phyloP scores from a whole-genome alignment of 176 grass and related monocot genomes.

The Ampelocalamus luodianensis region DNA sequence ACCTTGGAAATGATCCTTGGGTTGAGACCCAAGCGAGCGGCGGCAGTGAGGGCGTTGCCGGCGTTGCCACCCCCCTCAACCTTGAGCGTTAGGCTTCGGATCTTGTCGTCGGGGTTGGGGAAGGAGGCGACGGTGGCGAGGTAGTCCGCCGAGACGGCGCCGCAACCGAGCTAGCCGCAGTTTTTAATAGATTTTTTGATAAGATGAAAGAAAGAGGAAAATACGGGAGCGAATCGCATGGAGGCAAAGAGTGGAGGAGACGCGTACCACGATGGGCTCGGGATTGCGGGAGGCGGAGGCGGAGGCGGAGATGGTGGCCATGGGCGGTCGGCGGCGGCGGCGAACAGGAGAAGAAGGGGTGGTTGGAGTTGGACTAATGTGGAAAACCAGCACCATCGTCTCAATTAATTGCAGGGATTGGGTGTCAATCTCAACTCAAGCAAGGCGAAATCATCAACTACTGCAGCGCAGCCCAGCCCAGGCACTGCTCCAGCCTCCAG shows the following conservation, averaged over 20 bases:
- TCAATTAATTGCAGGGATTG: too few species aligned
- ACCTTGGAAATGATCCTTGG: conserved; percentile 88
- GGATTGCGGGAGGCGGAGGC: not conserved
- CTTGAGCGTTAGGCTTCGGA: conserved; percentile 85
- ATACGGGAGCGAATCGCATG: too few species aligned
- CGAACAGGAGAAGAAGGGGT: not conserved
- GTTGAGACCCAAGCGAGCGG: conserved; percentile 67
- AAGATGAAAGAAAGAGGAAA: too few species aligned
- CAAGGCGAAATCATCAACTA: too few species aligned
- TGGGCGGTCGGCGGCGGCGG: not conserved
- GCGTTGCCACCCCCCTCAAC: conserved; percentile 87
- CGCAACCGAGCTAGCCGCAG: conserved; percentile 56
- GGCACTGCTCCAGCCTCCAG: too few species aligned
- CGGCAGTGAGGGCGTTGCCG: conserved; percentile 86
- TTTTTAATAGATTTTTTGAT: too few species aligned
- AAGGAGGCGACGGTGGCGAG: conserved; percentile 85
- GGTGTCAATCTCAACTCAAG: too few species aligned
- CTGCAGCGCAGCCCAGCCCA: too few species aligned
- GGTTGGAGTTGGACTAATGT: too few species aligned
- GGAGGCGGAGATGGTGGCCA: not conserved
- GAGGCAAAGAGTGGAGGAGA: too few species aligned
- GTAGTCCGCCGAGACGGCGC: conserved; percentile 72
- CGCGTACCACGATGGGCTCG: not conserved
- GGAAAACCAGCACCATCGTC: too few species aligned
- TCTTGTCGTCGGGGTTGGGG: conserved; percentile 93